Conservation (phyloP, 805 yeast genomes). For the Cyberlindnera veronae region DNA sequence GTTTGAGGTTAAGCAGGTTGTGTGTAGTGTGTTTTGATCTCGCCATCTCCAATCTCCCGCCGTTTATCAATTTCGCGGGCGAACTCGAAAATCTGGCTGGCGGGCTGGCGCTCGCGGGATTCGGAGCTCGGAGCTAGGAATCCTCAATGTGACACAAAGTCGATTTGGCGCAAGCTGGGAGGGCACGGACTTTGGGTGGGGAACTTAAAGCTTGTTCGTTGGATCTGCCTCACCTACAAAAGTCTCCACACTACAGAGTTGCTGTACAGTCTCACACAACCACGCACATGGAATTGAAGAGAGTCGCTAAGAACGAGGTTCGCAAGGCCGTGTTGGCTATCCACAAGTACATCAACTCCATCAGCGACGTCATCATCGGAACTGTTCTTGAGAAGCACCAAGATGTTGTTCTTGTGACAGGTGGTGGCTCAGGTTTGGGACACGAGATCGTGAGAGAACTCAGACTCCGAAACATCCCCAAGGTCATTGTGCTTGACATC, state of each 20-base stretch:
- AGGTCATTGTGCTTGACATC: conserved; percentile 67
- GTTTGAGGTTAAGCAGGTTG: too few relatives aligned
- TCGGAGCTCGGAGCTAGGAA: too few relatives aligned
- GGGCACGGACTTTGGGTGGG: too few relatives aligned
- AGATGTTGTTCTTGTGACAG: conserved; percentile 76
- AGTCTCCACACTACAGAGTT: not conserved
- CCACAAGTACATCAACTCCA: conserved; percentile 8
- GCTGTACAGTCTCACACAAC: not conserved
- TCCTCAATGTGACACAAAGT: too few relatives aligned
- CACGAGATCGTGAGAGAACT: conserved; percentile 51
- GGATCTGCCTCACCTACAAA: too few relatives aligned
- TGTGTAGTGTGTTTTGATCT: too few relatives aligned
- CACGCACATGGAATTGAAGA: conserved; percentile 7
- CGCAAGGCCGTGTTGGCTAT: conserved; percentile 9
- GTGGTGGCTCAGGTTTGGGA: conserved; percentile 83
- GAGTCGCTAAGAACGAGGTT: conserved; percentile 21
- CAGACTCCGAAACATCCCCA: conserved; percentile 36
- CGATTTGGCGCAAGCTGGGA: too few relatives aligned
- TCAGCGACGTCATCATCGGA: conserved; percentile 44
- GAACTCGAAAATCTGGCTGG: too few relatives aligned
- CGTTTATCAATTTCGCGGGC: too few relatives aligned
- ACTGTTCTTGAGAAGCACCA: conserved; percentile 46
- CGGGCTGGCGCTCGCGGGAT: too few relatives aligned
- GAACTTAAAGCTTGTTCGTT: too few relatives aligned
- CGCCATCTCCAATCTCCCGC: too few relatives aligned